phyloP scores from a whole-genome alignment of 345 rosid genomes.

The Cardamine chenopodiifolia region DNA sequence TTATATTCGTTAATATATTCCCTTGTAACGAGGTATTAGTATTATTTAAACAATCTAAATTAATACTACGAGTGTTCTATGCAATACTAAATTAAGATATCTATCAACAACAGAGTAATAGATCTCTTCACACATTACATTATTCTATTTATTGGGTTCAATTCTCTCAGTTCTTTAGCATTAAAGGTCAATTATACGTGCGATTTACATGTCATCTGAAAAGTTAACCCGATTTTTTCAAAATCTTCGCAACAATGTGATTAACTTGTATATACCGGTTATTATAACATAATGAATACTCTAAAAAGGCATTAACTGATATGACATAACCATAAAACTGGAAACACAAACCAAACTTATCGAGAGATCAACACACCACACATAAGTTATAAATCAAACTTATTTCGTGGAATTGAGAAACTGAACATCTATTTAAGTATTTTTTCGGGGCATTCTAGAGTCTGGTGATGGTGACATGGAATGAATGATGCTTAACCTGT shows the following conservation, averaged over 20 bases:
- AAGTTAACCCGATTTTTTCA: not conserved
- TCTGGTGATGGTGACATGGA: too few relatives aligned
- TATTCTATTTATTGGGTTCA: not conserved
- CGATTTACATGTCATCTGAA: not conserved
- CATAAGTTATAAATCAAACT: too few relatives aligned
- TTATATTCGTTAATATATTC: not conserved
- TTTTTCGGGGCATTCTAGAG: too few relatives aligned
- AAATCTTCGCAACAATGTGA: not conserved
- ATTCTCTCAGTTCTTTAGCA: too few relatives aligned
- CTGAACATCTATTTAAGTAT: too few relatives aligned
- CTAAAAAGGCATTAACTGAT: not conserved
- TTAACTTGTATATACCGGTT: not conserved
- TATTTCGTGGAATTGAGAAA: too few relatives aligned
- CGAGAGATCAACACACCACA: too few relatives aligned
- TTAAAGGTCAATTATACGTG: too few relatives aligned
- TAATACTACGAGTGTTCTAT: not conserved
- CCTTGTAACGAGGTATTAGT: not conserved
- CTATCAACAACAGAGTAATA: not conserved
- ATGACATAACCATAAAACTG: slow-evolving; percentile 12
- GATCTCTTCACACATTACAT: not conserved
- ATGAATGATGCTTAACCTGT: too few relatives aligned
- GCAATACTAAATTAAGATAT: too few relatives aligned
- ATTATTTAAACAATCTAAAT: too few relatives aligned
- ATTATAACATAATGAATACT: not conserved
- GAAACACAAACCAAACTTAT: too few relatives aligned